phyloP scores from a whole-genome alignment of 2,329 filamentous ascomycete genomes.

The Exophiala aquamarina region DNA sequence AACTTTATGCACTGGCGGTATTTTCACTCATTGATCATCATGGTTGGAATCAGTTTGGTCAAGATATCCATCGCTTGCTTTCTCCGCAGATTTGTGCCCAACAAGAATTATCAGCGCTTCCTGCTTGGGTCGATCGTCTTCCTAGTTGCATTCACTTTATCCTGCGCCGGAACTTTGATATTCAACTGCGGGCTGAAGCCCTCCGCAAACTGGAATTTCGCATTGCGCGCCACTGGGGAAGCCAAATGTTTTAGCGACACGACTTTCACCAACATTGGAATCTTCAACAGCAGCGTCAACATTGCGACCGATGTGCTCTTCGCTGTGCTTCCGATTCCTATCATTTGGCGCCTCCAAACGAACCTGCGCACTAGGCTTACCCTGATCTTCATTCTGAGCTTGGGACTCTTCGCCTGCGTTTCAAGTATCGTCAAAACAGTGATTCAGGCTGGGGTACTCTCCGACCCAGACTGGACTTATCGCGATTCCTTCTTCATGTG shows the following conservation, averaged over 20 bases:
- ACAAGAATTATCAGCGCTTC: slow-evolving; percentile 41
- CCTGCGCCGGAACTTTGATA: slow-evolving; percentile 47
- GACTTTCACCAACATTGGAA: slow-evolving; percentile 45
- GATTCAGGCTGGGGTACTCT: slow-evolving; percentile 14
- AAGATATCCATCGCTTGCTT: slow-evolving; percentile 52
- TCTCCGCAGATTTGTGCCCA: slow-evolving; percentile 44
- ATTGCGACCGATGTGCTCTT: slow-evolving; percentile 48
- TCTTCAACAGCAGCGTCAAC: slow-evolving; percentile 50
- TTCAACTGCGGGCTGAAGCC: slow-evolving; percentile 49
- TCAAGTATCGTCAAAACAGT: slow-evolving; percentile 43
- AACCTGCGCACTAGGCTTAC: slow-evolving; percentile 40
- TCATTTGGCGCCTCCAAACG: slow-evolving; percentile 45
- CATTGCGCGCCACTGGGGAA: slow-evolving; percentile 31
- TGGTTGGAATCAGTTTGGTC: slow-evolving; percentile 45
- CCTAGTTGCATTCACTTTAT: slow-evolving; percentile 42
- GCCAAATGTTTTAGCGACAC: slow-evolving; percentile 45
- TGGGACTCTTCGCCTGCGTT: slow-evolving; percentile 46
- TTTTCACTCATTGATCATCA: slow-evolving; percentile 48
- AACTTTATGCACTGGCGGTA: slow-evolving; percentile 44
- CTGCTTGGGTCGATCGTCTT: slow-evolving; percentile 46
- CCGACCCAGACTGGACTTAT: slow-evolving; percentile 19
- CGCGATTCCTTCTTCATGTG: slow-evolving; percentile 22
- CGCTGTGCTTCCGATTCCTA: slow-evolving; percentile 42
- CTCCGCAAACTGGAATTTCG: slow-evolving; percentile 44
- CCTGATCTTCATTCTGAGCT: slow-evolving; percentile 42